Evolutionary conservation across 1,284 basidiomycete species (phyloP), one percentile per base, ranked within the genome.

Genomic region (Puccinia coronata): DNA sequence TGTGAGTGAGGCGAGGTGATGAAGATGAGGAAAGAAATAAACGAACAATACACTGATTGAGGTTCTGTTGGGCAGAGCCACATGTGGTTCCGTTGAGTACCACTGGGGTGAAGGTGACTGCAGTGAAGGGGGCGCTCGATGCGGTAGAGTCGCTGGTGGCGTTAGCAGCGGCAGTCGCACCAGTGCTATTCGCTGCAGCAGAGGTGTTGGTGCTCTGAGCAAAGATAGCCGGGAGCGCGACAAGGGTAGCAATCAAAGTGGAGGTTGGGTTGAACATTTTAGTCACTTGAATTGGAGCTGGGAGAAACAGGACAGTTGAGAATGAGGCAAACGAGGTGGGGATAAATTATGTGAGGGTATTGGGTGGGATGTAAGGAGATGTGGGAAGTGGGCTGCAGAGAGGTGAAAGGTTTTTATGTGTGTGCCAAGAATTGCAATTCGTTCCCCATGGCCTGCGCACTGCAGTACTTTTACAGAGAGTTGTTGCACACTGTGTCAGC

Each of bases 21-120:
- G 18, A 8, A 25, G 47, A 69, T 67, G 39, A 31, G 25, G 23
- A 41, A 47, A 28, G 0, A 55, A 31, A 23, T 3, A 20, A 39
- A 49, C 77, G n/a, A 61, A 79, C 77, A 25, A 79, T 67, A 55
- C 77, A 79, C 28, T 57, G 65, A 28, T 79, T 79, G 67, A 79
- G 70, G 67, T 79, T 79, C 28, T 79, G 77, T 49, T 79, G 77
- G 43, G 49, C 67, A 2, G 65, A 70, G 3, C 77, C 77, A 20
- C 77, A 79, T 36, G 77, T 70, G 14, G 77, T 79, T 39, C 77
- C 77, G 31, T 31, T 57, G 9, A 71, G 67, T n/a, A 28, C 28
- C 12, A 53, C 53, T 9, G 65, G 34, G 23, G 77, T 79, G 25
- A 79, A 79, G 36, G 41, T 47, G 31, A 47, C 69, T 11, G 39